Evolutionary conservation across 208 protist genomes (phyloP).

Genomic region (Acanthamoeba culbertsoni): DNA sequence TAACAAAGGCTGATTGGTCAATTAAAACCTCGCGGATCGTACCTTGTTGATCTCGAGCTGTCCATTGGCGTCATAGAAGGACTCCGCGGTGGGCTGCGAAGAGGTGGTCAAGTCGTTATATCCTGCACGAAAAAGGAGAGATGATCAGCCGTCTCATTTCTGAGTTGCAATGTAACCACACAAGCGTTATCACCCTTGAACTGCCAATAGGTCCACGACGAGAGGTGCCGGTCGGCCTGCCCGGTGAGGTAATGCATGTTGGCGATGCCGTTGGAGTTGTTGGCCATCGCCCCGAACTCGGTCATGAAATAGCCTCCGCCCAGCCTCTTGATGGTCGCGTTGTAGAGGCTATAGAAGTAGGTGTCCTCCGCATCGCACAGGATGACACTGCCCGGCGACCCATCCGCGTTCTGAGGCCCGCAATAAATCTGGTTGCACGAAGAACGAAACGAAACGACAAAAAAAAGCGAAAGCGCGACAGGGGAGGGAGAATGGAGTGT

Average conservation of each 20-base stretch:
- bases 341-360: constrained; percentile 17
- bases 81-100: constrained; percentile 50
- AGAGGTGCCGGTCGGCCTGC: constrained; percentile 65
- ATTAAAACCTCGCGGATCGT: not conserved
- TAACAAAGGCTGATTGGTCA: not conserved
- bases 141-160: too few species aligned
- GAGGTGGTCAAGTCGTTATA: constrained; percentile 76
- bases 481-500: not conserved
- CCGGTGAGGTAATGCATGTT: constrained; percentile 66
- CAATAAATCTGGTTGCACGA: constrained; percentile 72
- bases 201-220: constrained; percentile 76
- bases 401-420: not conserved
- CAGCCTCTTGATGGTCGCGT: constrained; percentile 26
- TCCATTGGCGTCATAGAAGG: constrained; percentile 68
- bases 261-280: constrained; percentile 62
- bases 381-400: constrained; percentile 18
- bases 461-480: not conserved
- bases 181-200: constrained; percentile 61
- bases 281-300: constrained; percentile 75
- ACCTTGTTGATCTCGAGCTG: constrained; percentile 67
- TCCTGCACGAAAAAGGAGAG: not conserved
- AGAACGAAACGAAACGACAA: not conserved
- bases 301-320: constrained; percentile 53
- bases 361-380: constrained; percentile 59
- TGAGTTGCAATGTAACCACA: too few species aligned